Base-by-base conservation (phyloP, 257 asterid species). In the Rubia yunnanensis region DNA sequence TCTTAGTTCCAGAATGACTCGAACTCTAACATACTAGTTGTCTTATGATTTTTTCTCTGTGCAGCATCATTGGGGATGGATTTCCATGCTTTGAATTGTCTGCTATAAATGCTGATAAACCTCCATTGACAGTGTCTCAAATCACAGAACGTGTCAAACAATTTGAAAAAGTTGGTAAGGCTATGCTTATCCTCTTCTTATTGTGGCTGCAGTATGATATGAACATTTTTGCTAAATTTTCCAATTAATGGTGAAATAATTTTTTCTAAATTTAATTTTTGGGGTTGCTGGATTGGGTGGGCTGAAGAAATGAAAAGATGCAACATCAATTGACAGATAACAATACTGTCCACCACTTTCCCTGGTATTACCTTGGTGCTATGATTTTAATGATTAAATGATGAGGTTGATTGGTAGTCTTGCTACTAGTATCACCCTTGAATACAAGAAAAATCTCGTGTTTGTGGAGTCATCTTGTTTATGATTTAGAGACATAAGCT, bases 41-140 rank as follows among this genome's bases (percentile, higher is more conserved):
- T 39, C 32, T 44, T 48, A 64, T 5, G 5, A 28, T 27, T 22
- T 6, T 48, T 30, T 65, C 26, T 56, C 63, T 60, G 28, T 82
- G 92, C 94, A 92, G 99, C 82, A 84, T 89, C 68, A 84, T 81
- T 39, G 94, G 94, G 70, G 96, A 79, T 75, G 97, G 96, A 74
- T 89, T 83, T 74, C 96, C 95, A 39, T 92, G 97, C 94, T 92
- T 87, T 77, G 99, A 89, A 78, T 71, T 92, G 69, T 86, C 99
- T 27, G 97, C 94, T 22, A 88, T 89, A 66, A 89, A 92, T 82
- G 97, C 99, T 54, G 97, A 92, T 79, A 89, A 92, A 81, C 97
- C 97, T 60, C 96, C 95, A 20, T 81, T 92, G 66, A 86, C 86
- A 0, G 73, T 81, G 59, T 78, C 89, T 64, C 88, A 87, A 67